Evolutionary conservation across 768 basidiomycete genomes (phyloP), one percentile per base, ranked within the genome.

Genomic region (Ramaria rubella): DNA sequence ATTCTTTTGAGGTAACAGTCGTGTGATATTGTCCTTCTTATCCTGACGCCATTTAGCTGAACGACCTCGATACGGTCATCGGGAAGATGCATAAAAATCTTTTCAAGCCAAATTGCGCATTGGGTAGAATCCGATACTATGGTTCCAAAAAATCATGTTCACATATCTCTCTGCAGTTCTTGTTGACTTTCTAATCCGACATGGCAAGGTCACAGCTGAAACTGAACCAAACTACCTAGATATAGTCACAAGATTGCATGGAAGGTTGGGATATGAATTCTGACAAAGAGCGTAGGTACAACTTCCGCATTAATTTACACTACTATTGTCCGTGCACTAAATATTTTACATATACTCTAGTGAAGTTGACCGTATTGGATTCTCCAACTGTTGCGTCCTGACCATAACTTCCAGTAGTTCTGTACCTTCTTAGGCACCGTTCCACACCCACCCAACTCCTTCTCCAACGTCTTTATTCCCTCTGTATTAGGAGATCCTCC

Each of bases 41-140:
- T 38, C 9, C 17, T 21, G 30, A 31, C 29, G 23, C 31, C 19
- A 36, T 27, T 11, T 57, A 94, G 90, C 74, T 95, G 23, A 73
- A 92, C 42, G 68, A 80, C 2, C 71, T 92, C 40, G 74, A 78
- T 1, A 77, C 81, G 29, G 78, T 94, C 17, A 72, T 87, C 5
- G 58, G 72, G 36, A 81, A 78, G 51, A 81, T 98, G 72, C 80
- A 79, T 29, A 69, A 72, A 7, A 85, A 85, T 0, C 68, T 85
- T 24, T 98, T 99, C 78, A 99, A 99, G 70, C 80, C 91, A 1
- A 98, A 99, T 64, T 96, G 92, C 62, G 92, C 87, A 4, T 63
- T 90, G 3, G 89, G 90, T 90, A 34, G 52, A 81, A 72, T 14
- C 15, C 24, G 21, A 44, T 61, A 55, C 33, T 44, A 36, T 49